These are phyloP conservation scores for Alisma plantagoaquatica DNA, from an alignment of 106 monocot genomes.

Conservation along the genomic window DNA sequence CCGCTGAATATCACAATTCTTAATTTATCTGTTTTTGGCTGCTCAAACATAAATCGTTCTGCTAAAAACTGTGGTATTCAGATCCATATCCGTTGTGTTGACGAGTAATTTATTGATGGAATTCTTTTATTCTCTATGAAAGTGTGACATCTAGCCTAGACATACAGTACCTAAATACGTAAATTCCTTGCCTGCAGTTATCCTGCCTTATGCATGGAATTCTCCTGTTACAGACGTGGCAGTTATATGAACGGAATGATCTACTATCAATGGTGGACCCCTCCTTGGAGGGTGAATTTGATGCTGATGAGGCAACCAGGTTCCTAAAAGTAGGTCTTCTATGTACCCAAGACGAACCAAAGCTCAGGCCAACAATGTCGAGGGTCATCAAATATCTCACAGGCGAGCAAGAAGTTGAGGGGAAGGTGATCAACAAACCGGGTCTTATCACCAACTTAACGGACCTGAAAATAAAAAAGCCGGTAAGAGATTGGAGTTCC, in stretches of 20 bases:
- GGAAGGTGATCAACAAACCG: constrained; percentile 9
- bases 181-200: neutral
- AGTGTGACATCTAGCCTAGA: too few species aligned
- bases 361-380: constrained; percentile 14
- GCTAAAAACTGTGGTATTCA: neutral
- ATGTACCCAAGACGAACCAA: constrained; percentile 15
- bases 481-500: too few species aligned
- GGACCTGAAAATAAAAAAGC: constrained; percentile 9
- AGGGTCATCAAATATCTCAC: constrained; percentile 9
- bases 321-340: constrained; percentile 13
- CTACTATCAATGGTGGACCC: constrained; percentile 8
- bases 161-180: neutral
- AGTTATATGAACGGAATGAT: constrained; percentile 1
- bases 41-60: neutral
- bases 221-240: constrained; percentile 9
- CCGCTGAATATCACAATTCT: too few species aligned
- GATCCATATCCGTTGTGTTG: neutral
- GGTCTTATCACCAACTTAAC: constrained; percentile 12
- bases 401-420: constrained; percentile 1
- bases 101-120: neutral
- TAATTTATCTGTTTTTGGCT: neutral
- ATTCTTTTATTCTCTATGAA: constrained; percentile 1
- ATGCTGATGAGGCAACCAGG: constrained; percentile 9
- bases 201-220: constrained; percentile 1
- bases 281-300: constrained; percentile 3